These are phyloP conservation scores for Psilocybe cubensis DNA, from an alignment of 768 basidiomycete species.

Conservation along the genomic window DNA sequence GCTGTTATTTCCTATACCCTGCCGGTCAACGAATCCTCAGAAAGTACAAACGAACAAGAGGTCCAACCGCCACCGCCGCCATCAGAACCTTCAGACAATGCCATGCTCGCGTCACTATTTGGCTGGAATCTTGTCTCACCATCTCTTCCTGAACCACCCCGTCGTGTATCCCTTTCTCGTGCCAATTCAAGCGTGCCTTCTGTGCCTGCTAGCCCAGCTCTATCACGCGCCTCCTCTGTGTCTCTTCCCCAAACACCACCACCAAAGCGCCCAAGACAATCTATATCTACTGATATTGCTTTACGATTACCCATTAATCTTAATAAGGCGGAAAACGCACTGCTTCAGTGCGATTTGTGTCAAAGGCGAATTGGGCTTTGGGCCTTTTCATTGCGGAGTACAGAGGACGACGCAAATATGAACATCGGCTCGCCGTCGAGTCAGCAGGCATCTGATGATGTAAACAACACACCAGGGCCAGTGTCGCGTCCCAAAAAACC, in stretches of 20 bases:
- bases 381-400: slow-evolving; percentile 55
- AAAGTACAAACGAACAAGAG: slow-evolving; percentile 11
- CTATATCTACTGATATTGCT: slow-evolving; percentile 19
- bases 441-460: slow-evolving; percentile 2
- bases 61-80: neutral
- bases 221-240: slow-evolving; percentile 40
- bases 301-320: slow-evolving; percentile 32
- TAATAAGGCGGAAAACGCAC: slow-evolving; percentile 47
- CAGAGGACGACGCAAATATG: slow-evolving; percentile 10
- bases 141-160: slow-evolving; percentile 30
- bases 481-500: slow-evolving; percentile 29
- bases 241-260: slow-evolving; percentile 18
- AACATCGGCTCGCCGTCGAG: neutral
- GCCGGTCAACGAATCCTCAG: slow-evolving; percentile 6
- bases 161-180: slow-evolving; percentile 34
- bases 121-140: slow-evolving; percentile 52
- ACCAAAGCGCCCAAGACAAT: slow-evolving; percentile 10
- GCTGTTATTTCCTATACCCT: slow-evolving; percentile 43
- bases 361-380: slow-evolving; percentile 82
- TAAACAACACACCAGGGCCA: slow-evolving; percentile 18
- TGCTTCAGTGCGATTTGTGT: slow-evolving; percentile 71
- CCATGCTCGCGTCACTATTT: slow-evolving; percentile 50
- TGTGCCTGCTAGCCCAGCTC: slow-evolving; percentile 30
- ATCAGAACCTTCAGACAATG: slow-evolving; percentile 36
- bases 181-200: slow-evolving; percentile 33